Conservation (phyloP, 305 asterid species). For the Fraxinus angustifolia region DNA sequence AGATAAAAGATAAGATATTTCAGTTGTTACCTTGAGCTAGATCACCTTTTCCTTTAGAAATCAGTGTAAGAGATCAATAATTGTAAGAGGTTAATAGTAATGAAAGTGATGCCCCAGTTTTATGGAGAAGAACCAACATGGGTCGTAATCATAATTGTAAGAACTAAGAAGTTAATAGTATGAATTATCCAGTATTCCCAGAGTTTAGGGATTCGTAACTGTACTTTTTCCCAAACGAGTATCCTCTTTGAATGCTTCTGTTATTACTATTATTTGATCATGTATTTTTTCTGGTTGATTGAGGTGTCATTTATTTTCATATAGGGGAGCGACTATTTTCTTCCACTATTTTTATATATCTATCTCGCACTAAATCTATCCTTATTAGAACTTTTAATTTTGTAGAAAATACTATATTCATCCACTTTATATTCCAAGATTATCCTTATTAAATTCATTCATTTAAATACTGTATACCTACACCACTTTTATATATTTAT, state of each 20-base stretch:
- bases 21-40: not conserved
- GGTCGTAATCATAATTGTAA: not conserved
- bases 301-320: not conserved
- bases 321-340: too few relatives aligned
- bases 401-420: too few relatives aligned
- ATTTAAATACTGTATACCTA: too few relatives aligned
- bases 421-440: too few relatives aligned
- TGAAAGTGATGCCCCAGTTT: not conserved
- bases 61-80: not conserved
- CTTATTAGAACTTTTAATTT: too few relatives aligned
- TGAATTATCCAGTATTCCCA: not conserved
- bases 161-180: not conserved
- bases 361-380: too few relatives aligned
- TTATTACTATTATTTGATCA: not conserved
- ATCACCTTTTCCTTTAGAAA: not conserved
- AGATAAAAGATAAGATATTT: not conserved
- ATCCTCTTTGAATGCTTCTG: not conserved
- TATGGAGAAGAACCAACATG: not conserved
- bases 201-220: not conserved
- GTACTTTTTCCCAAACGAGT: not conserved
- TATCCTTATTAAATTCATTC: too few relatives aligned
- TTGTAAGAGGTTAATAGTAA: not conserved
- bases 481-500: too few relatives aligned
- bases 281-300: not conserved
- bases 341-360: too few relatives aligned